A percentile compares a stretch with the other conserved stretches of the same genome.
Evolutionary conservation across 164 flowering plant genomes (phyloP).

Genomic region (Magnolia kwangsiensis): DNA sequence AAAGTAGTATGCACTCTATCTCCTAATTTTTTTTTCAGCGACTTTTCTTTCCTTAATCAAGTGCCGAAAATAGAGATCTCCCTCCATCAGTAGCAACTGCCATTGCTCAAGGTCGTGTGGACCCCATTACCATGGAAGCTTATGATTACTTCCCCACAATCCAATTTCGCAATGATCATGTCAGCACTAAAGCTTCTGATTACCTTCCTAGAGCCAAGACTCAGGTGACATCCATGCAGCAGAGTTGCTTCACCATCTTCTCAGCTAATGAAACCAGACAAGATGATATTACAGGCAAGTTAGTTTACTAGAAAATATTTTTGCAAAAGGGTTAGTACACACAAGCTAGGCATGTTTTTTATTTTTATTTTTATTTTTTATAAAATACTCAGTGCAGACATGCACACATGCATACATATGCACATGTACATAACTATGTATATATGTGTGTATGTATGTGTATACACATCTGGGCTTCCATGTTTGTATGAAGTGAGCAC

Average conservation of each 20-base stretch:
- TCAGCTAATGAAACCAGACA: conserved; percentile 27
- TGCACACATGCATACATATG: no score
- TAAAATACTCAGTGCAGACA: not conserved
- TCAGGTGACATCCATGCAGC: conserved; percentile 17
- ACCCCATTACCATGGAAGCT: conserved; percentile 72
- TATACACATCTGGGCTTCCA: not conserved
- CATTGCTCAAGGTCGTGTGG: conserved; percentile 65
- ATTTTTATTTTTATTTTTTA: no score
- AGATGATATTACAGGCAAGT: conserved; percentile 30
- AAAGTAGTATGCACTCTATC: not conserved
- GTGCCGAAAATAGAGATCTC: conserved; percentile 42
- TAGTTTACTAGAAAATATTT: not conserved
- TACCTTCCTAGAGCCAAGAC: conserved; percentile 12
- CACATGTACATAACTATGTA: not conserved
- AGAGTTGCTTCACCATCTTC: conserved; percentile 39
- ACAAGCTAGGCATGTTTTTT: not conserved
- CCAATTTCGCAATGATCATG: conserved; percentile 8
- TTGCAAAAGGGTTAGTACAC: not conserved
- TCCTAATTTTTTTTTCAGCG: not conserved
- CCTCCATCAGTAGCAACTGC: conserved; percentile 61
- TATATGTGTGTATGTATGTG: not conserved
- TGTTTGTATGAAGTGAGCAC: not conserved
- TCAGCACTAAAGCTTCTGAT: conserved; percentile 8
- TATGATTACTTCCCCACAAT: conserved; percentile 36
- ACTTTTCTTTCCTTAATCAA: not conserved